Percentiles rank a stretch among this genome's conserved stretches.
These are phyloP conservation scores for Cladosporium sp. DNA, from an alignment of 2,329 filamentous ascomycete genomes.

Conservation along the genomic window DNA sequence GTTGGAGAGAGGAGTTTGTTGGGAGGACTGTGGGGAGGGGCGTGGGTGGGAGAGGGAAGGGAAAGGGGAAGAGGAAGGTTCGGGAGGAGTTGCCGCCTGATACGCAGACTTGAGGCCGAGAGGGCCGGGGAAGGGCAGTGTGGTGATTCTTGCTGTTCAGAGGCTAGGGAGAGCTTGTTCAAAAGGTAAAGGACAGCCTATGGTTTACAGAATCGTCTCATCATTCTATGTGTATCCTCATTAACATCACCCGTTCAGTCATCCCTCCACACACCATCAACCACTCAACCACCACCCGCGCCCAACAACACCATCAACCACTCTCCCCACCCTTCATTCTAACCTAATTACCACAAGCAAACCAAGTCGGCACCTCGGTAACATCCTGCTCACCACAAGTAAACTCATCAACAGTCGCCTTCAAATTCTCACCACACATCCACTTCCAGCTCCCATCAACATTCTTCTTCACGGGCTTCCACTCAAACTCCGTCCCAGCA, in stretches of 20 bases:
- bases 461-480: constrained; percentile 63
- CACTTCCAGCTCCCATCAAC: constrained; percentile 52
- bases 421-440: constrained; percentile 41
- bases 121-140: not conserved
- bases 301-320: no score
- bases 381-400: constrained; percentile 1
- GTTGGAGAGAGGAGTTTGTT: constrained; percentile 73
- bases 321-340: not conserved
- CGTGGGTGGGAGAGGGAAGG: not conserved
- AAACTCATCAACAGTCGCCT: not conserved
- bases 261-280: no score
- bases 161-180: no score
- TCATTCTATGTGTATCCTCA: no score
- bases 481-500: constrained; percentile 54
- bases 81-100: constrained; percentile 28
- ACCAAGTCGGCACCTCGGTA: not conserved
- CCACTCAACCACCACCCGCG: no score
- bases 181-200: no score
- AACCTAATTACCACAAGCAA: not conserved
- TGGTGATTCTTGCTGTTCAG: no score
- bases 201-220: no score
- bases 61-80: constrained; percentile 15
- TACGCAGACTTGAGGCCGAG: constrained; percentile 20
- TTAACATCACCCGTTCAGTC: no score
- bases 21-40: constrained; percentile 25